Evolutionary conservation across 2,329 filamentous ascomycete genomes (phyloP), one percentile per base, ranked within the genome.

Genomic region (Lecanoromycetidae sp.): DNA sequence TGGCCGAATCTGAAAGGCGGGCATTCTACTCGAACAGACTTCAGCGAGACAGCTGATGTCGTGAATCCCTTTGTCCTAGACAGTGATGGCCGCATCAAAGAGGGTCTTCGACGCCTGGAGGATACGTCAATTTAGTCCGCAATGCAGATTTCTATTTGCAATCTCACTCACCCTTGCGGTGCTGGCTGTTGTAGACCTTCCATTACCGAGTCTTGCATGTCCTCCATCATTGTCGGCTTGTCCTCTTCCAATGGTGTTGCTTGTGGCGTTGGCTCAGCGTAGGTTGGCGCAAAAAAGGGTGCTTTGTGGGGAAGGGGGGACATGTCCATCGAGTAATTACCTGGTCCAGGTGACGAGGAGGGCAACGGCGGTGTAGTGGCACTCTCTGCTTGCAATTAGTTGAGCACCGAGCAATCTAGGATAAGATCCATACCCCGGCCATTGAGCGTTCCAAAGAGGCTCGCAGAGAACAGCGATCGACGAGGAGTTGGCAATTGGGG

Each of bases 241-340:
- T 42, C 25, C 23, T 51, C 51, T 20, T 50, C 43, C n/a, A 32
- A 46, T n/a, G 45, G 44, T 32, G 29, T 74, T 60, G 35, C 61
- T 67, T 23, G 66, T 61, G 50, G 62, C 55, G 39, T 52, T 26
- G 50, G 46, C n/a, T 49, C 44, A 29, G 52, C 41, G 17, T 49
- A 34, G 66, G 64, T 49, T 70, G 66, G 60, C 53, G 72, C 68
- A 63, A 66, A 72, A 59, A 79, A 87, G 10, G 83, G 75, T 25
- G 75, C 71, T 70, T 94, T 95, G 70, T 94, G 87, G 51, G 87
- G 88, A 33, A 96, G 68, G 32, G 91, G 90, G 36, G 90, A 95
- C 64, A 95, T 80, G 60, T 96, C 88, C 87, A 96, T 94, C 47
- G 79, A 72, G 63, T 94, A 87, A 51, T 77, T 75, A 46, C 72